phyloP scores from a whole-genome alignment of 108 stramenopile species.

The Cyclotella kingstonii region DNA sequence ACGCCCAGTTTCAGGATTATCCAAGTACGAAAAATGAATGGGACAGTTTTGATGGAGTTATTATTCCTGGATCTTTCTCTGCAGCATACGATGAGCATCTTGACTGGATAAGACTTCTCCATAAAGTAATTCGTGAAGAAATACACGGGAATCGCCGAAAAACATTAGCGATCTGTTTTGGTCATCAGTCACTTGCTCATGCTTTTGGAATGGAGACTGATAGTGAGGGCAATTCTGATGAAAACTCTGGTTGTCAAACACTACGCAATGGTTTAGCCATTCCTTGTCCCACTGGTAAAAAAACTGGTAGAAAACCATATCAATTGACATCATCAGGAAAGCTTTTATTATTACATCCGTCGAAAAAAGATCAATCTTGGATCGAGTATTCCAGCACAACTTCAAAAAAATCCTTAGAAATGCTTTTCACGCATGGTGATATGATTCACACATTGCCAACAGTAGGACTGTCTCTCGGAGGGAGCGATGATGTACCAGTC shows the following conservation, averaged over 20 bases:
- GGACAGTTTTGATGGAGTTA: conserved; percentile 58
- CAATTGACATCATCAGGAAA: conserved; percentile 17
- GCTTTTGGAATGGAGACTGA: conserved; percentile 38
- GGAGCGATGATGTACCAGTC: conserved; percentile 58
- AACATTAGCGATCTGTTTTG: conserved; percentile 80
- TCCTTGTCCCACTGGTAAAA: conserved; percentile 40
- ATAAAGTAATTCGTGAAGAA: conserved; percentile 53
- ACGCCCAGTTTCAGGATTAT: conserved; percentile 51
- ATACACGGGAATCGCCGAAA: conserved; percentile 48
- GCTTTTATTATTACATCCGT: background rate
- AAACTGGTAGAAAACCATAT: conserved; percentile 52
- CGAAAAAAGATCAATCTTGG: background rate
- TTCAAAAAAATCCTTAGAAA: conserved; percentile 16
- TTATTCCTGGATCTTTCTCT: conserved; percentile 75
- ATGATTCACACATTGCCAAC: conserved; percentile 70
- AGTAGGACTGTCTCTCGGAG: conserved; percentile 52
- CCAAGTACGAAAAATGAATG: conserved; percentile 48
- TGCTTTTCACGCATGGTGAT: conserved; percentile 81
- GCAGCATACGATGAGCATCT: conserved; percentile 60
- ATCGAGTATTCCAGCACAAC: background rate
- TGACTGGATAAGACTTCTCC: conserved; percentile 60
- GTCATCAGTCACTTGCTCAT: conserved; percentile 81
- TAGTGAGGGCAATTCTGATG: background rate
- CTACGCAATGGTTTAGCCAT: conserved; percentile 9
- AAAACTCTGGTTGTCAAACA: background rate